Evolutionary conservation across 2,329 filamentous ascomycete species (phyloP), one percentile per base, ranked within the genome.

Genomic region (Ophiosphaerella herpotricha): DNA sequence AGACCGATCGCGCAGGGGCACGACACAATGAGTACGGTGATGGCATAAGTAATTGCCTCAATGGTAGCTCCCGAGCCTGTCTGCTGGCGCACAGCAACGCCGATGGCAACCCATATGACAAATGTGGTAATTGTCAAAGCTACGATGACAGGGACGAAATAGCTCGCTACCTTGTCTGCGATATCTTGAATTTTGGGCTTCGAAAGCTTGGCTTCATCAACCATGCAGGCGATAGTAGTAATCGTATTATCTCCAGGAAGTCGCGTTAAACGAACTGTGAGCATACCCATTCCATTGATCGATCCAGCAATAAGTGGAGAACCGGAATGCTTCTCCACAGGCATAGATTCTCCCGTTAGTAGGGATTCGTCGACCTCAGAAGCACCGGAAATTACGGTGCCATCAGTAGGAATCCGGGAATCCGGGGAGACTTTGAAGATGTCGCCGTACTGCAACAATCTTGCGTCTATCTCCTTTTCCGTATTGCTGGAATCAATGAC

Each of bases 1-100:
- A 88, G 77, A 0, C 88, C 89, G 38, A 94, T 83, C 0, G 88
- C 89, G 50, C 89, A 93, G 0, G 89, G 89, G 57, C 89, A 93
- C 0, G 88, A 91, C 0, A 93, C 84, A n/a, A 88, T 85, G 4
- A 91, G 78, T 0, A 88, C 85, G 0, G 88, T 81, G 49, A 92
- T 90, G 1, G 85, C 75, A 52, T 89, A 92, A 0, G 86, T 90
- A 40, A 91, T 81, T 0, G 88, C 87, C 26, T 82, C 74, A 1
- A 83, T 79, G 0, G 77, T 74, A 1, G 87, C 83, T 43, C 80
- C 74, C 0, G 78, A 75, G 2, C 60, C 71, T 26, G 62, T 49
- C 16, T 77, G 45, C 3, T 72, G 46, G 13, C 69, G 74, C 5
- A 78, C 54, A 0, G 54, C 39, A 4, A 78, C 59, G 2, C 84